Base-by-base conservation (phyloP, 1,284 basidiomycete genomes). In the Boletellus deceptivus region DNA sequence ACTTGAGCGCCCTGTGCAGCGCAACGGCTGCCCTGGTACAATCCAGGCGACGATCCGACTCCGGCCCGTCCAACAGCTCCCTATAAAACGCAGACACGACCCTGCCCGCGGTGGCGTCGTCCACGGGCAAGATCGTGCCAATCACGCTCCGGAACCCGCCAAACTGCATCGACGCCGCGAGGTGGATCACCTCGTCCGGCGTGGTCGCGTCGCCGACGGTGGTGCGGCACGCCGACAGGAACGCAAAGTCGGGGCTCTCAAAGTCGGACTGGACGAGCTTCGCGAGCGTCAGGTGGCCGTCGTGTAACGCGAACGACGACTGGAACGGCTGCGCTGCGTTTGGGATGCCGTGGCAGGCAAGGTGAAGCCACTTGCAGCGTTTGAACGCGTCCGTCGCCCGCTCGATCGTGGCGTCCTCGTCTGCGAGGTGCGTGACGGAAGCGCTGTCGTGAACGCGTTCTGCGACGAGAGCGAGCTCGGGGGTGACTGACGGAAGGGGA, bases 161-260 rank as follows among this genome's bases (percentile, higher is more conserved):
- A 2, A 54, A 54, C 13, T 51, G 48, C 49, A 51, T 43, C 7
- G 49, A 40, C 20, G 40, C 40, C 2, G 53, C 52, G 20, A 55
- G 54, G n/a, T 55, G 49, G 4, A 73, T 53, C 4, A 49, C 54
- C 43, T 73, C 69, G 47, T 73, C 67, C 1, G 59, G 64, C 6
- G 51, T 57, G 0, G 31, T 25, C n/a, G 27, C 40, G 17, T 59
- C 48, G 0, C 57, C 59, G 9, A 54, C 48, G 13, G 59, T 67
- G 33, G 56, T 69, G 5, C 69, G 59, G 44, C 69, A 72, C 3
- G 68, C 69, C 9, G 65, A 63, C n/a, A 72, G 55, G 45, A 70
- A 69, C 0, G 65, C 70, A 29, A 72, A 62, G 22, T 68, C 60
- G 14, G 69, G 64, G 24, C 59, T 49, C 11, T 58, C 54, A n/a